Conservation (phyloP, 225 moss, liverwort and hornwort species). For the Pseudisothecium myosuroides region DNA sequence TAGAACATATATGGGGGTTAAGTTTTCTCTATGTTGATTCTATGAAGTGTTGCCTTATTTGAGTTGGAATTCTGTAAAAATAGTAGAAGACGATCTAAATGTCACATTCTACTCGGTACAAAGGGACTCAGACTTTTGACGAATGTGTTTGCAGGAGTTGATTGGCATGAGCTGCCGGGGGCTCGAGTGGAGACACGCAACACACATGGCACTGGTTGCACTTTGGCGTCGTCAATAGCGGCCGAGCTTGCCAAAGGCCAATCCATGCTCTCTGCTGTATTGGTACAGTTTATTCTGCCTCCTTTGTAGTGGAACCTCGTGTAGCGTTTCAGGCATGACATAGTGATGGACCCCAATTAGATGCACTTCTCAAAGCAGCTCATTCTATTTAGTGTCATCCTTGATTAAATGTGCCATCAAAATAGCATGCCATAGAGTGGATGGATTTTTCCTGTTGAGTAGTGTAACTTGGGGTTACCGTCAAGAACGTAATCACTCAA, state of each 20-base stretch:
- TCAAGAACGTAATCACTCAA: neutral
- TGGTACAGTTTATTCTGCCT: constrained; percentile 20
- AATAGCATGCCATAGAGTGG: neutral
- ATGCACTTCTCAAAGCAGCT: neutral
- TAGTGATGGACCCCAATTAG: neutral
- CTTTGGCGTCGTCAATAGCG: constrained; percentile 84
- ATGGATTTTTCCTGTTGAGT: neutral
- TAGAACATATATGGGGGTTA: neutral
- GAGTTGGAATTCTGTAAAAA: neutral
- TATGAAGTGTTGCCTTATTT: neutral
- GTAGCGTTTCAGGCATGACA: neutral
- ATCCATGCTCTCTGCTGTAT: constrained; percentile 59
- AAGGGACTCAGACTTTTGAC: neutral
- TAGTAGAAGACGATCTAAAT: neutral
- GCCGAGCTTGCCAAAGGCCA: constrained; percentile 90
- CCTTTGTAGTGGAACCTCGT: neutral
- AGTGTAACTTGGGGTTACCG: neutral
- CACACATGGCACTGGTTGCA: constrained; percentile 98
- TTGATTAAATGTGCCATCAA: neutral
- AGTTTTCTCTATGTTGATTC: neutral
- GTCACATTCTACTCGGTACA: neutral
- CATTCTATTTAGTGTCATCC: neutral
- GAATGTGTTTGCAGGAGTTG: constrained; percentile 38
- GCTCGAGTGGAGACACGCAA: constrained; percentile 72
- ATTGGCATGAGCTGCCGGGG: constrained; percentile 69